Evolutionary conservation across 2,329 filamentous ascomycete genomes (phyloP).

Genomic region (Nemania sp.): DNA sequence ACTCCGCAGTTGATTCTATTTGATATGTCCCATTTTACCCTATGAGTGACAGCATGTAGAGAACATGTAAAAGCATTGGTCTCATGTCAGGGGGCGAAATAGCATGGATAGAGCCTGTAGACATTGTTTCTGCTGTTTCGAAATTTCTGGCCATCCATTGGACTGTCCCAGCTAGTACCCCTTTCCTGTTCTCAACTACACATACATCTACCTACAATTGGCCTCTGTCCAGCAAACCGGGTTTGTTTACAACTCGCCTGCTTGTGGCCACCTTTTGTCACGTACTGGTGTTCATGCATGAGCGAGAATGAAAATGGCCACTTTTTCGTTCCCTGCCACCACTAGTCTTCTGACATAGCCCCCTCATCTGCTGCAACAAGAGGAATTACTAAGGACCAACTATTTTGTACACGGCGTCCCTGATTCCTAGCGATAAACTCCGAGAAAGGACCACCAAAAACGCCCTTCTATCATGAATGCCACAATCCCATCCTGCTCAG

Average conservation of each 20-base stretch:
- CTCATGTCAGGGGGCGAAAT: no score
- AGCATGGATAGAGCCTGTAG: no score
- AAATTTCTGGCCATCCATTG: neutral
- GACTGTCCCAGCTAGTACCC: no score
- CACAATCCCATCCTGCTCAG: slow-evolving; percentile 9
- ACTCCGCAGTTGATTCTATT: no score
- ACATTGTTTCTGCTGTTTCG: no score
- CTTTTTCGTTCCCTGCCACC: neutral
- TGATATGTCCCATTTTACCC: no score
- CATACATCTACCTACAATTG: neutral
- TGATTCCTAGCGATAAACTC: neutral
- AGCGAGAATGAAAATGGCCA: neutral
- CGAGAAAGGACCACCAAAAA: slow-evolving; percentile 12
- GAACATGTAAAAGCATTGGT: neutral
- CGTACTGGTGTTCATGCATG: neutral
- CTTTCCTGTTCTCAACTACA: no score
- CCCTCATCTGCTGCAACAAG: slow-evolving; percentile 2
- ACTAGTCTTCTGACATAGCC: neutral
- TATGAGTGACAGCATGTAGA: no score
- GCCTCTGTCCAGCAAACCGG: neutral
- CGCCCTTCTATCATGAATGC: slow-evolving; percentile 20
- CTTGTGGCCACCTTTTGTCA: neutral
- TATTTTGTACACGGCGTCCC: slow-evolving; percentile 18
- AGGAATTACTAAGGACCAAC: neutral
- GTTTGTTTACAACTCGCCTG: no score